phyloP scores from a whole-genome alignment of 116 monocot species.

The Dioscorea cayenensis region DNA sequence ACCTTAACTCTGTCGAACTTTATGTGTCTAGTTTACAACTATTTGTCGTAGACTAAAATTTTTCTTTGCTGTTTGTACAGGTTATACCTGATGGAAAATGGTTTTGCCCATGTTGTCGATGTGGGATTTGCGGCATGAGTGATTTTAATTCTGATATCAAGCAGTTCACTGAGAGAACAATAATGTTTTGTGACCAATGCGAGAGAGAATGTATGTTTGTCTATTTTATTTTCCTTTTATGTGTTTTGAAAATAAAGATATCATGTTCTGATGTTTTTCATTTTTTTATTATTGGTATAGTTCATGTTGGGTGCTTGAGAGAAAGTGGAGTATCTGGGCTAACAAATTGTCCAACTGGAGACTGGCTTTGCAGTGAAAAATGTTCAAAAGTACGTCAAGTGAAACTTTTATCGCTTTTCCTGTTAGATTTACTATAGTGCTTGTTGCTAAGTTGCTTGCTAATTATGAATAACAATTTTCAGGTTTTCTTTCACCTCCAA shows the following conservation, averaged over 20 bases:
- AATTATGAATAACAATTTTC: conserved; percentile 2
- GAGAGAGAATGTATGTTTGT: conserved; percentile 57
- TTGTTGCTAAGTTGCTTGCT: neutral
- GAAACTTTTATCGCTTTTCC: neutral
- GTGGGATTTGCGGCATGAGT: conserved; percentile 39
- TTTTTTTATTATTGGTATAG: conserved; percentile 12
- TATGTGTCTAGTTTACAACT: neutral
- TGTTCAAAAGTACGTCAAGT: conserved; percentile 50
- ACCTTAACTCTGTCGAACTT: neutral
- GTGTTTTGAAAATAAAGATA: neutral
- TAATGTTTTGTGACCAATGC: conserved; percentile 59
- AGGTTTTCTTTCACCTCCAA: conserved; percentile 47
- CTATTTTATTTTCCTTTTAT: neutral
- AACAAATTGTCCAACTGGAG: conserved; percentile 30
- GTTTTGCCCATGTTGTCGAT: conserved; percentile 64
- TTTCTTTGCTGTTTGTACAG: conserved; percentile 36
- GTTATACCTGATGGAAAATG: conserved; percentile 54
- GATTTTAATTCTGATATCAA: conserved; percentile 29
- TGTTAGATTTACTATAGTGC: neutral
- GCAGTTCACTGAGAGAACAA: conserved; percentile 35
- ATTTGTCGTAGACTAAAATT: neutral
- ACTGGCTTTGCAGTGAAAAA: conserved; percentile 56
- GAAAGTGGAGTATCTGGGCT: conserved; percentile 11
- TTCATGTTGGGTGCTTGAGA: conserved; percentile 56
- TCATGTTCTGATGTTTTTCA: neutral